Evolutionary conservation across 192 early-diverging fungal genomes (phyloP).

Genomic region (Lunasporangiospora selenospora): DNA sequence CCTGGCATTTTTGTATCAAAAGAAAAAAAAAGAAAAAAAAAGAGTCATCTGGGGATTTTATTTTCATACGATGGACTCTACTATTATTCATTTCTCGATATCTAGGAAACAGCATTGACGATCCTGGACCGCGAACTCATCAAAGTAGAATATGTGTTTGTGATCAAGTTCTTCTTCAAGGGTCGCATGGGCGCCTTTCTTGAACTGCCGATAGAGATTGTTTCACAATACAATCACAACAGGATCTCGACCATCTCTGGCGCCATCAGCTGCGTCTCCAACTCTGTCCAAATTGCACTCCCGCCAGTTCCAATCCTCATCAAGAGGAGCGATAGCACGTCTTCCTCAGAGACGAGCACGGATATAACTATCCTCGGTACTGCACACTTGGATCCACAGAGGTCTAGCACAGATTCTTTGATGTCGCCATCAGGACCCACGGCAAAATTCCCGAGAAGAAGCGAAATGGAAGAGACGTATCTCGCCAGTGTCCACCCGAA

Average conservation of each 20-base stretch:
- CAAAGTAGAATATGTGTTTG: constrained; percentile 40
- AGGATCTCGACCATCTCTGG: constrained; percentile 46
- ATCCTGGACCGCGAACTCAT: constrained; percentile 27
- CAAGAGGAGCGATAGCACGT: constrained; percentile 6
- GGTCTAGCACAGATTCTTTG: no score
- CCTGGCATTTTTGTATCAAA: no score
- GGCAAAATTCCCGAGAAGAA: no score
- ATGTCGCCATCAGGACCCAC: no score
- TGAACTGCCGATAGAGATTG: constrained; percentile 40
- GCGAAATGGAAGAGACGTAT: no score
- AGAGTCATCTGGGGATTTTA: no score
- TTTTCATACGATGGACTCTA: neutral
- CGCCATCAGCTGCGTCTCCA: constrained; percentile 34
- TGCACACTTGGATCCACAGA: neutral
- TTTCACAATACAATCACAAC: constrained; percentile 43
- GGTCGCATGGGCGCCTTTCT: constrained; percentile 38
- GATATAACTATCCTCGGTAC: neutral
- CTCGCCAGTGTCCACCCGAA: no score
- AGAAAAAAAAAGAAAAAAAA: no score
- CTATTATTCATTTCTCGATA: no score
- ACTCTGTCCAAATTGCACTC: constrained; percentile 36
- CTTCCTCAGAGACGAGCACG: neutral
- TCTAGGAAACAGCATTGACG: constrained; percentile 37
- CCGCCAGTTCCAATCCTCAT: constrained; percentile 33
- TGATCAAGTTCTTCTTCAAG: constrained; percentile 48